Evolutionary conservation across 257 asterid species (phyloP), one percentile per base, ranked within the genome.

Genomic region (Salvia miltiorrhiza): DNA sequence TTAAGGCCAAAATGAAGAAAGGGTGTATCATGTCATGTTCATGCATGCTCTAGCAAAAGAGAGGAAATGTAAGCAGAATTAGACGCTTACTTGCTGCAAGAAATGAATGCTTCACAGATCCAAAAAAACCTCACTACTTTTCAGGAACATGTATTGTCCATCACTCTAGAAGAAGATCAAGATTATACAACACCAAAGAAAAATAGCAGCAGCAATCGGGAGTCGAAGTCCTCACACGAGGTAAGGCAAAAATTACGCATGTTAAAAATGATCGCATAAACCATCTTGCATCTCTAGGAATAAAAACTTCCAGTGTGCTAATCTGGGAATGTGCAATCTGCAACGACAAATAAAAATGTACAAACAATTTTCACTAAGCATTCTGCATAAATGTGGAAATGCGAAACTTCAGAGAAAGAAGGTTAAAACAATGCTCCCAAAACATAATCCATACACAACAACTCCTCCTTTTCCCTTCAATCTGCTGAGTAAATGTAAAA

Each of bases 131-230:
- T 69, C 50, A 45, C 58, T 64, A 68, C 45, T 44, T 52, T 66
- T 56, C 73, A 47, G 43, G 12, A 73, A 45, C 13, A 40, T 69
- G 66, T 1, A 54, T 12, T 14, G 16, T 24, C 63, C 52, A 44
- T 33, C 37, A 19, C 43, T 40, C 41, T 55, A 40, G 52, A 20
- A 13, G 10, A 41, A 21, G 60, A 58, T 45, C 52, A 61, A 12
- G 28, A 57, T 47, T 52, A 37, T 76, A 78, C 78, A 62, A 58
- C 73, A 69, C 47, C 69, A 76, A 30, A 24, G 26, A 23, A 69
- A 50, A 65, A 35, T 14, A 50, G 14, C 57, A 50, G 16, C 32
- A 20, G 16, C n/a, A 20, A 32, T 24, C 28, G 14, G 12, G 45
- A 11, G 17, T 30, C 70, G 2, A 40, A 6, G n/a, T 47, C 56